Percentiles rank a stretch among this genome's conserved stretches.
These are phyloP conservation scores for Acrocalymma vagum DNA, from an alignment of 2,329 filamentous ascomycete genomes.

Conservation along the genomic window DNA sequence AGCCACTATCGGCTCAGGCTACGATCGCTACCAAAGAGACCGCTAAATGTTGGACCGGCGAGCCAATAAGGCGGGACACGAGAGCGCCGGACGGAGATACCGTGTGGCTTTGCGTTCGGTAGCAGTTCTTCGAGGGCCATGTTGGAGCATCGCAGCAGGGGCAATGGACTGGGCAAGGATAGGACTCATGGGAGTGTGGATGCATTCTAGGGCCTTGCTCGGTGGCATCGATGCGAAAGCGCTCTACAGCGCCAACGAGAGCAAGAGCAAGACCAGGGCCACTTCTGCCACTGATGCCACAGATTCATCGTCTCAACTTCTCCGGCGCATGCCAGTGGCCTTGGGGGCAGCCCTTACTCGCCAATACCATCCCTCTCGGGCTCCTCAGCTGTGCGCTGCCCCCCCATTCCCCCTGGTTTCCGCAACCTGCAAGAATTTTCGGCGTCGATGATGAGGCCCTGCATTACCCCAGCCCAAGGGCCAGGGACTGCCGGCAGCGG, in stretches of 20 bases:
- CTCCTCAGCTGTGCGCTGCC: conserved; percentile 31
- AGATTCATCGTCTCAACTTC: too few species aligned
- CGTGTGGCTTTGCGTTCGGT: conserved; percentile 33
- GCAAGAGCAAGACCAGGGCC: too few species aligned
- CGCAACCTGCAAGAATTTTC: conserved; percentile 2
- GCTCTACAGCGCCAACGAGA: too few species aligned
- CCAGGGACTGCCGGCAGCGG: conserved; percentile 13
- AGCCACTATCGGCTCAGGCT: conserved; percentile 34
- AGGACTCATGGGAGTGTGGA: too few species aligned
- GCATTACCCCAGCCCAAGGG: conserved; percentile 21
- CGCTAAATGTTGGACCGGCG: conserved; percentile 8
- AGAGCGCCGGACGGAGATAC: conserved; percentile 18
- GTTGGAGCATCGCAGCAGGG: too few species aligned
- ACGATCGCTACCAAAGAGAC: conserved; percentile 20
- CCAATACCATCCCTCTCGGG: neutral
- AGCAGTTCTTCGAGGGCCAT: too few species aligned
- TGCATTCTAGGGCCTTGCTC: too few species aligned
- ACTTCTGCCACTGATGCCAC: too few species aligned
- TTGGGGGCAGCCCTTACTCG: conserved; percentile 7
- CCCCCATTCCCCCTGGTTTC: conserved; percentile 12
- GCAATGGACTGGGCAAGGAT: too few species aligned
- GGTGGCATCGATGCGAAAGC: conserved; percentile 12
- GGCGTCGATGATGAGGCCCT: conserved; percentile 17
- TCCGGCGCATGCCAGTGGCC: conserved; percentile 16
- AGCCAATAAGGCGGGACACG: too few species aligned